Conservation (phyloP, 2,329 filamentous ascomycete genomes). For the Colletotrichum salicis region DNA sequence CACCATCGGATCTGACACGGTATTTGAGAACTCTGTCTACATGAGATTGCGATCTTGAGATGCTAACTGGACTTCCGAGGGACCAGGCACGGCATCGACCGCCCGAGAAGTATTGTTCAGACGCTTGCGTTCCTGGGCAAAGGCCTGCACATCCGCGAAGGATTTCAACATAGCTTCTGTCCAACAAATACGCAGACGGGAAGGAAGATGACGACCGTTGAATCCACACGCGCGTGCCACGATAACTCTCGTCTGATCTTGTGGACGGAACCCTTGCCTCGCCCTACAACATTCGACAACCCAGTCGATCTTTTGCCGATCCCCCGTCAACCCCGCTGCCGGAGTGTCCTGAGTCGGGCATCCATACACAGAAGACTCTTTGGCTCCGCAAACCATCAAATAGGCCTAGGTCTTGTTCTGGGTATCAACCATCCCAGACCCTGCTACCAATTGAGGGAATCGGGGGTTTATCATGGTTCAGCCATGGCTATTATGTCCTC, state of each 20-base stretch:
- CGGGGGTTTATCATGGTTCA: background rate
- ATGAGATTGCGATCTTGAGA: background rate
- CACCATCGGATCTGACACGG: conserved; percentile 11
- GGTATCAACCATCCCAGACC: background rate
- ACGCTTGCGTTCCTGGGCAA: background rate
- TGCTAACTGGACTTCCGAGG: background rate
- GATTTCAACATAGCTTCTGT: background rate
- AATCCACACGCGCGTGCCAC: background rate
- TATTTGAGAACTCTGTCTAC: conserved; percentile 5
- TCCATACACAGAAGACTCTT: conserved; percentile 1
- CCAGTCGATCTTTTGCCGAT: conserved; percentile 15
- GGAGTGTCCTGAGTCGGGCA: background rate
- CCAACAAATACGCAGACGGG: background rate
- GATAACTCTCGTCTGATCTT: conserved; percentile 21
- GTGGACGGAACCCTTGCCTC: conserved; percentile 1
- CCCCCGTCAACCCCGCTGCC: conserved; percentile 16
- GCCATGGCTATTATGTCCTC: background rate
- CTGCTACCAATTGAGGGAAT: background rate
- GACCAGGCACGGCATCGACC: background rate
- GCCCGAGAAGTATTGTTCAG: background rate
- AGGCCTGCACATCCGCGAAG: background rate
- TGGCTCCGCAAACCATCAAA: background rate
- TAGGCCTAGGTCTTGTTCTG: background rate
- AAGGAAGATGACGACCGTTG: background rate
- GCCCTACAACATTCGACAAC: background rate